Conservation (phyloP, 495 filamentous ascomycete genomes). For the Tuber aestivum region DNA sequence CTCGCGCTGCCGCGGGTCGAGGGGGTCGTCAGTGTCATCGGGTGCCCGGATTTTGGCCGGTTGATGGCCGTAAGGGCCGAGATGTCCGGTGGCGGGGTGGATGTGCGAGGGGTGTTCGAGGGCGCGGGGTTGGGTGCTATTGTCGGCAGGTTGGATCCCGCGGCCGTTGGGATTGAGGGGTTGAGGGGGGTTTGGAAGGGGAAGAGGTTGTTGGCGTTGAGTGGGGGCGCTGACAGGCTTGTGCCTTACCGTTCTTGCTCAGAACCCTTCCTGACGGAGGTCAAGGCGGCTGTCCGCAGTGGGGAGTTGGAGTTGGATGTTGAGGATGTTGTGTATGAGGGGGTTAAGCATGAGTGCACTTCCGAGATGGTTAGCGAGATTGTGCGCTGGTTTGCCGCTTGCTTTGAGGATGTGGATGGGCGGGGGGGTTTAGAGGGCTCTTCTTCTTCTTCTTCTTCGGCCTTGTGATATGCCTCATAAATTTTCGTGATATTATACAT, state of each 20-base stretch:
- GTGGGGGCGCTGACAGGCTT: slow-evolving; percentile 71
- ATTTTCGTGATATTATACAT: background rate
- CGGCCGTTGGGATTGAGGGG: slow-evolving; percentile 44
- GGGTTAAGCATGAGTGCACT: slow-evolving; percentile 67
- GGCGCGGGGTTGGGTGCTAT: background rate
- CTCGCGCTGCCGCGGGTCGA: slow-evolving; percentile 70
- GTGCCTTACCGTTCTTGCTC: slow-evolving; percentile 71
- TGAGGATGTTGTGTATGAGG: slow-evolving; percentile 67
- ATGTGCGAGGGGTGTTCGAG: slow-evolving; percentile 14
- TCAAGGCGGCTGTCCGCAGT: slow-evolving; percentile 56
- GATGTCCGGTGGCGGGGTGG: slow-evolving; percentile 27
- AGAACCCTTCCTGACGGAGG: slow-evolving; percentile 63
- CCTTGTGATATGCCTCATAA: slow-evolving; percentile 13
- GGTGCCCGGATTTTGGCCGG: slow-evolving; percentile 70
- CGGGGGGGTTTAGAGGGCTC: background rate
- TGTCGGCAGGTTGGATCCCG: slow-evolving; percentile 41
- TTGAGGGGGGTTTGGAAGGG: slow-evolving; percentile 52
- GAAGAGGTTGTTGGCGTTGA: slow-evolving; percentile 72
- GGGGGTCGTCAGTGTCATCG: slow-evolving; percentile 72
- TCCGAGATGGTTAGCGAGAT: slow-evolving; percentile 66
- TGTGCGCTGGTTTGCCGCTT: slow-evolving; percentile 58
- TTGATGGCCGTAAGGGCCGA: slow-evolving; percentile 30
- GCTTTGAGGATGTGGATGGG: slow-evolving; percentile 42
- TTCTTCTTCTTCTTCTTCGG: no score
- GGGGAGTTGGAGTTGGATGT: slow-evolving; percentile 59